phyloP scores from a whole-genome alignment of 257 asterid genomes.

The Solanum rostratum region DNA sequence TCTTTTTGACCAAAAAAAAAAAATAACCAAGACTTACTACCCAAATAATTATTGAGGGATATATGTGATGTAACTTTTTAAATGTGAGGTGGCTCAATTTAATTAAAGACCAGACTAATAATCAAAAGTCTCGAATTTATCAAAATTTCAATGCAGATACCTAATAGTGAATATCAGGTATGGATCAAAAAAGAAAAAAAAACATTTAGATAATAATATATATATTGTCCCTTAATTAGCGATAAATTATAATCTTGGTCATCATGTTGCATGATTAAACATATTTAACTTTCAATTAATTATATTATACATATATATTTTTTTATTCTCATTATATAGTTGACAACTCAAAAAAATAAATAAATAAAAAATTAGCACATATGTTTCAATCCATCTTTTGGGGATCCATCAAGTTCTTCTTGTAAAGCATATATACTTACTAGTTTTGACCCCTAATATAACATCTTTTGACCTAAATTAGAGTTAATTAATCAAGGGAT shows the following conservation, averaged over 20 bases:
- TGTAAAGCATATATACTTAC: not conserved
- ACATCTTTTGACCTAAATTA: not conserved
- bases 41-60: not conserved
- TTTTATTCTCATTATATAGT: not conserved
- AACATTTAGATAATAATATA: not conserved
- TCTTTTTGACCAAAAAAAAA: not conserved
- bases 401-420: not conserved
- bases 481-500: too few species aligned
- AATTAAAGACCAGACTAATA: not conserved
- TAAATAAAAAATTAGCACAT: not conserved
- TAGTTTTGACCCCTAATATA: not conserved
- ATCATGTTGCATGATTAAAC: not conserved
- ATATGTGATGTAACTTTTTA: not conserved
- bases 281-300: not conserved
- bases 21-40: not conserved
- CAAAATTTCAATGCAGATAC: not conserved
- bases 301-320: not conserved
- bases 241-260: not conserved
- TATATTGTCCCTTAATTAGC: not conserved
- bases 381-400: not conserved
- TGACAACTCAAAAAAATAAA: not conserved
- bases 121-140: not conserved
- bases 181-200: not conserved
- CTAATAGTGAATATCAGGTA: accelerated
- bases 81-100: not conserved